Base-by-base conservation (phyloP, 495 filamentous ascomycete species). In the Glonium stellatum region DNA sequence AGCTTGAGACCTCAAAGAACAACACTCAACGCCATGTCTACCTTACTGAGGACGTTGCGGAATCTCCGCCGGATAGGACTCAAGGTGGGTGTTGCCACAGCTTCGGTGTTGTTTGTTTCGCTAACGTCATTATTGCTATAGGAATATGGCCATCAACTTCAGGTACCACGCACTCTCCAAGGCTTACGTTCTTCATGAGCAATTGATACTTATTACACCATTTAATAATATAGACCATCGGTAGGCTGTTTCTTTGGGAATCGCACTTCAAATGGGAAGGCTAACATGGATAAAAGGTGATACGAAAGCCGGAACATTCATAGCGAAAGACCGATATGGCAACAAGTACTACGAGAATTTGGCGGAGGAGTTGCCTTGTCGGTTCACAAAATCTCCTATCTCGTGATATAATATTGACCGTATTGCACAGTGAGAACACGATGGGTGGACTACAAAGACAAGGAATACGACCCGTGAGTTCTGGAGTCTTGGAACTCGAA, bases 341-440 rank as follows among this genome's bases (percentile, higher is more conserved):
- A 99, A 99, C 82, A 97, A 95, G 74, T 99, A 80, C 80, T 99
- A 81, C 76, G 95, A 97, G 80, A 96, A 99, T 78, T 73, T 84
- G 65, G 79, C 79, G 62, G 90, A 98, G 71, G 93, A 99, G 74
- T 79, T 99, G 49, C 95, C 95, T 52, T 82, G 92, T 96, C 56
- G 51, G 60, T 56, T 25, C 8, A 13, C 8, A n/a, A 1, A 23
- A n/a, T 10, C 8, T 4, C 18, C 1, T 4, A 35, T 10, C 2
- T 15, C 8, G 22, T 22, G 48, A 66, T 71, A 34, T 35, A 47
- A 39, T 27, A 59, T 15, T 54, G 25, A 57, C 15, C 36, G 18
- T 54, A 27, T 10, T 19, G 11, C 6, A 27, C 63, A 97, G 92
- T 97, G 67, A 86, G 95, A 58, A 97, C 93, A 67, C 84, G 95